Conservation (phyloP, 345 rosid species). For the Raphanus sativus region DNA sequence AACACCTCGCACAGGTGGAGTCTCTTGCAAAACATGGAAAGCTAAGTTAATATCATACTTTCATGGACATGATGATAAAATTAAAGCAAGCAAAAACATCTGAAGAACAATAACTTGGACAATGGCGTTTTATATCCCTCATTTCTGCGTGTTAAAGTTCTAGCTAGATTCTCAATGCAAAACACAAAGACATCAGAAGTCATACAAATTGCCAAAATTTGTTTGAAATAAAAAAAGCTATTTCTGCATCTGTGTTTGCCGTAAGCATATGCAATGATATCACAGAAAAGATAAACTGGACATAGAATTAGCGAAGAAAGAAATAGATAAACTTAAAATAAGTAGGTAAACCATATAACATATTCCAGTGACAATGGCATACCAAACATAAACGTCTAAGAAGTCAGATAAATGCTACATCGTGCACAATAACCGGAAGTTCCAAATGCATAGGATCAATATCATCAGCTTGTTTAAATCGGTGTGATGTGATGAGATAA, state of each 20-base stretch:
- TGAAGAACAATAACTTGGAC: not conserved
- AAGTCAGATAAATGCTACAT: not conserved
- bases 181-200: not conserved
- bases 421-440: not conserved
- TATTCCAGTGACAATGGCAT: not conserved
- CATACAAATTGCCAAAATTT: not conserved
- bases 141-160: not conserved
- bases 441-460: not conserved
- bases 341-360: not conserved
- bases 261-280: not conserved
- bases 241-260: not conserved
- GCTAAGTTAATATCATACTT: not conserved
- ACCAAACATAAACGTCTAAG: not conserved
- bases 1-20: not conserved
- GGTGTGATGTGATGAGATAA: not conserved
- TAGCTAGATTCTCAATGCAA: not conserved
- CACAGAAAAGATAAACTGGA: not conserved
- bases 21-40: not conserved
- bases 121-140: not conserved
- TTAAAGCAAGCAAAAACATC: constrained; percentile 9
- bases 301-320: not conserved
- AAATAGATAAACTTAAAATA: not conserved
- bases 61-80: not conserved
- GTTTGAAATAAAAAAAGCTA: not conserved
- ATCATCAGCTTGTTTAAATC: not conserved